Conservation (phyloP, 352 stramenopile genomes). For the Globisporangium echinulatum region DNA sequence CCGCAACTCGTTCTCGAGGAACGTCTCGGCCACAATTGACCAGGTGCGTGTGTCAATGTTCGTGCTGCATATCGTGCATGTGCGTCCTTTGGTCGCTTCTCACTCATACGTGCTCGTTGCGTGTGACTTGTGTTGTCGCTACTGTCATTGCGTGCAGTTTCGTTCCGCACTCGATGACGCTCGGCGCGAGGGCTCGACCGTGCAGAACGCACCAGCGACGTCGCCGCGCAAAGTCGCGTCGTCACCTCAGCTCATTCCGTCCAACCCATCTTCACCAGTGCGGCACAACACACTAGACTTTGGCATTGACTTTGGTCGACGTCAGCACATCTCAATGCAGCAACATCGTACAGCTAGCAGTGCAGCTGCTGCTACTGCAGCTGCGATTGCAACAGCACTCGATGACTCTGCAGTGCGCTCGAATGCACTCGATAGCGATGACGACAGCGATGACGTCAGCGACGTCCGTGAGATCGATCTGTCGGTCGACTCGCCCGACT, state of each 20-base stretch:
- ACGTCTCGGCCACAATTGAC: conserved; percentile 17
- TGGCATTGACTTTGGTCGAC: neutral
- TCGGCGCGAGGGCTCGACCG: neutral
- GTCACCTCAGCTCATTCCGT: conserved; percentile 15
- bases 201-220: neutral
- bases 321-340: neutral
- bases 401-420: no score
- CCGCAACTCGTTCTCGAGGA: conserved; percentile 31
- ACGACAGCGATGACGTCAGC: neutral
- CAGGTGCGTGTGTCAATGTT: conserved; percentile 15
- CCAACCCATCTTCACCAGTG: conserved; percentile 5
- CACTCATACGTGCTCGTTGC: neutral
- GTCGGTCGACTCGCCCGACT: conserved; percentile 6
- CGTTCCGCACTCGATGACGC: conserved; percentile 14
- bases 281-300: conserved; percentile 1
- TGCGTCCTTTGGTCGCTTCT: neutral
- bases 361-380: neutral
- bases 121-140: neutral
- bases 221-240: conserved; percentile 26
- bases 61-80: neutral
- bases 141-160: conserved; percentile 2
- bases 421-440: neutral
- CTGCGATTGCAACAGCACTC: neutral
- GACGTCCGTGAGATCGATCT: conserved; percentile 8
- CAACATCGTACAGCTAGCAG: neutral